These are phyloP conservation scores for Cryomyces antarcticus DNA, from an alignment of 495 filamentous ascomycete species.

Conservation along the genomic window DNA sequence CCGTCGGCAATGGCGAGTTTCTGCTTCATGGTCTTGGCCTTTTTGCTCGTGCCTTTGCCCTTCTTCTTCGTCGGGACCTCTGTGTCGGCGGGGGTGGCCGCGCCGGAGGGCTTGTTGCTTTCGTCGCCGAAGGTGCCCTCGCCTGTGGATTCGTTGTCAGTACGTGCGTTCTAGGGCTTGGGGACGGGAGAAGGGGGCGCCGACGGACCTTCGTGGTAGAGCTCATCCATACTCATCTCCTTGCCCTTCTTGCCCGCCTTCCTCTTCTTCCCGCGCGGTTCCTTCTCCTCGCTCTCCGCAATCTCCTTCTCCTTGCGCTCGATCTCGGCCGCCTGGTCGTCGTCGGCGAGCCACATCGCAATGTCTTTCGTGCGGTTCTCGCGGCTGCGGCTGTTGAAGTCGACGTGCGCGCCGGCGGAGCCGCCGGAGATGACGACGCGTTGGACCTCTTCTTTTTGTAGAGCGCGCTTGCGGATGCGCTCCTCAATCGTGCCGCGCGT, in stretches of 20 bases:
- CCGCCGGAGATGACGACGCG: slow-evolving; percentile 93
- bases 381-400: slow-evolving; percentile 78
- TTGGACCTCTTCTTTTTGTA: slow-evolving; percentile 98
- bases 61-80: slow-evolving; percentile 34
- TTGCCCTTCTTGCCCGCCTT: slow-evolving; percentile 26
- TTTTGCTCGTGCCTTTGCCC: slow-evolving; percentile 41
- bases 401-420: slow-evolving; percentile 49
- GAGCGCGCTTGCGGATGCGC: slow-evolving; percentile 87
- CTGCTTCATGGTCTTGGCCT: slow-evolving; percentile 82
- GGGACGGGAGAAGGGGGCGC: background rate
- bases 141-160: slow-evolving; percentile 29
- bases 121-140: slow-evolving; percentile 85
- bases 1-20: slow-evolving; percentile 69
- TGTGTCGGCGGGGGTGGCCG: slow-evolving; percentile 53
- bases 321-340: slow-evolving; percentile 80
- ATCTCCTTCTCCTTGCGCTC: slow-evolving; percentile 77
- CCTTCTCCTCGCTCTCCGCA: slow-evolving; percentile 35
- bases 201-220: slow-evolving; percentile 90
- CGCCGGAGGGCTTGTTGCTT: slow-evolving; percentile 57
- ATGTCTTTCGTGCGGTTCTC: slow-evolving; percentile 92
- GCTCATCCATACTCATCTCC: slow-evolving; percentile 71
- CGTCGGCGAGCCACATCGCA: slow-evolving; percentile 89
- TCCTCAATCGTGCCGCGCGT: slow-evolving; percentile 95
- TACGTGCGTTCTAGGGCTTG: background rate
- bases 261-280: slow-evolving; percentile 40